Percentiles rank a stretch among this genome's conserved stretches.
Evolutionary conservation across 2,329 filamentous ascomycete species (phyloP).

Genomic region (Pyrenochaeta sp.): DNA sequence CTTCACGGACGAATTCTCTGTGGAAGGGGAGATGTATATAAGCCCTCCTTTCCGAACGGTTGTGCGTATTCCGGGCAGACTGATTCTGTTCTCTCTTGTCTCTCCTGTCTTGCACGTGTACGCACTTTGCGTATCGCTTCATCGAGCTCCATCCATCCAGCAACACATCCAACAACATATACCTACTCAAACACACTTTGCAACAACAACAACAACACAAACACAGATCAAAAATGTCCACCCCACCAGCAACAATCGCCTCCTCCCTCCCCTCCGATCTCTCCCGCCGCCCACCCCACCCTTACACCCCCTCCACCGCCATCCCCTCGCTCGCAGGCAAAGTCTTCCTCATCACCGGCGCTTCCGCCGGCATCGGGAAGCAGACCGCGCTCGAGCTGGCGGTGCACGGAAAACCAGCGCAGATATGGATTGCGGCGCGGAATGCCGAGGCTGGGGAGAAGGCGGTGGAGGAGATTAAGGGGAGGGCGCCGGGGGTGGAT

Average conservation of each 20-base stretch:
- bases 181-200: too few relatives aligned
- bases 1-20: too few relatives aligned
- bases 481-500: neutral
- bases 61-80: too few relatives aligned
- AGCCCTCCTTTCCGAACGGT: too few relatives aligned
- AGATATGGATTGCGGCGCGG: slow-evolving; percentile 52
- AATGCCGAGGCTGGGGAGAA: slow-evolving; percentile 13
- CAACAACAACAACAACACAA: too few relatives aligned
- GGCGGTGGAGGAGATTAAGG: slow-evolving; percentile 9
- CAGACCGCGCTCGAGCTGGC: slow-evolving; percentile 49
- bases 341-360: neutral
- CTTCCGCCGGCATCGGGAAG: slow-evolving; percentile 53
- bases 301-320: neutral
- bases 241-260: neutral
- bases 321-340: neutral
- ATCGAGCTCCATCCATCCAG: too few relatives aligned
- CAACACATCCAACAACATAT: too few relatives aligned
- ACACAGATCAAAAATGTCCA: neutral
- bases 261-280: neutral
- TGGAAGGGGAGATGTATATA: too few relatives aligned
- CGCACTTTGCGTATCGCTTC: too few relatives aligned
- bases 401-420: slow-evolving; percentile 45
- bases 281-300: neutral
- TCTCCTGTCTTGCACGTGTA: too few relatives aligned
- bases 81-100: too few relatives aligned